phyloP scores from a whole-genome alignment of 257 asterid genomes.

The Paulownia fortunei region DNA sequence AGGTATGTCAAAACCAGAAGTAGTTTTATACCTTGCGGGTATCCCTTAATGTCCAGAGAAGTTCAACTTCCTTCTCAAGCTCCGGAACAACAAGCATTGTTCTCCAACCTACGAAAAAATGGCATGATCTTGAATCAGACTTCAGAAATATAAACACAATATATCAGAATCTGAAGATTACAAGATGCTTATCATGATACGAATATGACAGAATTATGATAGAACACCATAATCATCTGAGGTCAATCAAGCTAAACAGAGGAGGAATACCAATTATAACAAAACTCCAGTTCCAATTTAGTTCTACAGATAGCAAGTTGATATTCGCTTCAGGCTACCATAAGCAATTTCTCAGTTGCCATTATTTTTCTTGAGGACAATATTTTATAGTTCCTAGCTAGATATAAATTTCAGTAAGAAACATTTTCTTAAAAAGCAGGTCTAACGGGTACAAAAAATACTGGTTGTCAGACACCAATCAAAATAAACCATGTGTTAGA shows the following conservation, averaged over 20 bases:
- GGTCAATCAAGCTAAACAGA: slow-evolving; percentile 20
- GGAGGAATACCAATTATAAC: background rate
- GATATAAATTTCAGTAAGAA: background rate
- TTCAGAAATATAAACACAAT: slow-evolving; percentile 26
- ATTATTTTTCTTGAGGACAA: slow-evolving; percentile 16
- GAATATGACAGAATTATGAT: slow-evolving; percentile 8
- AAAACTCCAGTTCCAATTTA: slow-evolving; percentile 13
- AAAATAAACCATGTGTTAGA: background rate
- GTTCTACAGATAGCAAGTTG: background rate
- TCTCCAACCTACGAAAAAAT: slow-evolving; percentile 84
- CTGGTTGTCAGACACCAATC: slow-evolving; percentile 8
- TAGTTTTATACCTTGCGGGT: slow-evolving; percentile 70
- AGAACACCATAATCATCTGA: slow-evolving; percentile 23
- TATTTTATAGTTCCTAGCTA: slow-evolving; percentile 12
- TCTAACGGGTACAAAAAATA: slow-evolving; percentile 3
- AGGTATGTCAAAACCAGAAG: slow-evolving; percentile 7
- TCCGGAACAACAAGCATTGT: slow-evolving; percentile 99
- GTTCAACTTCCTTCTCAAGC: slow-evolving; percentile 94
- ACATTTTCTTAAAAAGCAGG: background rate
- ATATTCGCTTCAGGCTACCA: background rate
- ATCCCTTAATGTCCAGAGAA: slow-evolving; percentile 74
- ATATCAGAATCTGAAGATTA: slow-evolving; percentile 18
- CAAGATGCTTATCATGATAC: slow-evolving; percentile 6
- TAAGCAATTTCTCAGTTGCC: background rate
- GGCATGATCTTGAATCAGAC: slow-evolving; percentile 33